These are phyloP conservation scores for Pseudogymnoascus sp. DNA, from an alignment of 2,329 filamentous ascomycete genomes.

Conservation along the genomic window DNA sequence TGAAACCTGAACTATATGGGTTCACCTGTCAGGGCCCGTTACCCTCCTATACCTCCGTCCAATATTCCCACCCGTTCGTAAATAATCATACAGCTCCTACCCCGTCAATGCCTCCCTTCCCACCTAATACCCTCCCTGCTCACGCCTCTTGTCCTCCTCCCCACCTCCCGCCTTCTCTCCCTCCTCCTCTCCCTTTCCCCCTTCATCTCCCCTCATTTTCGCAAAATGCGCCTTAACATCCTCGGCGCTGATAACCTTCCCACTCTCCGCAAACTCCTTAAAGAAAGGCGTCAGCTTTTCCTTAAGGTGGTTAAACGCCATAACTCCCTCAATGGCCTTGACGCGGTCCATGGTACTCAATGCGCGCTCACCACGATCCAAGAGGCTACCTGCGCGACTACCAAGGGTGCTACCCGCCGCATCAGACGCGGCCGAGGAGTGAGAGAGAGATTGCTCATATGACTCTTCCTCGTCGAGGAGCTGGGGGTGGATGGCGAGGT, in stretches of 20 bases:
- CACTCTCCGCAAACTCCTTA: constrained; percentile 86
- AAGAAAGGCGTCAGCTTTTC: constrained; percentile 95
- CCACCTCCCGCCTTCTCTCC: constrained; percentile 21
- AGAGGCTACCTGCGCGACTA: constrained; percentile 60
- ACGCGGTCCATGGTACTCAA: constrained; percentile 89
- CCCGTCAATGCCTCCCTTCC: no score
- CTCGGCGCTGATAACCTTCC: constrained; percentile 79
- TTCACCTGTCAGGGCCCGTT: background rate
- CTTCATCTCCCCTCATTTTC: constrained; percentile 79
- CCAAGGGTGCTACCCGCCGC: constrained; percentile 53
- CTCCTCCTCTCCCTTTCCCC: constrained; percentile 30
- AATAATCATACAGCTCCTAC: background rate
- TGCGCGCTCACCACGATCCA: constrained; percentile 87
- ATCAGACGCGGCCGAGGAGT: constrained; percentile 45
- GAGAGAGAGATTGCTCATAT: constrained; percentile 85
- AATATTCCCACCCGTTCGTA: background rate
- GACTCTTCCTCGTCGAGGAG: constrained; percentile 90
- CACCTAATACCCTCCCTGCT: constrained; percentile 37
- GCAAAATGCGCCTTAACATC: constrained; percentile 97
- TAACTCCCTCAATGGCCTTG: constrained; percentile 87
- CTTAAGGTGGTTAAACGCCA: constrained; percentile 95
- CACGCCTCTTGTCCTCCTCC: constrained; percentile 31
- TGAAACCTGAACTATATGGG: background rate
- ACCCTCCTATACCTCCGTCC: background rate
- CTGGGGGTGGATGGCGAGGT: constrained; percentile 62